phyloP scores from a whole-genome alignment of 164 flowering plant genomes.

The Aristolochia californica region DNA sequence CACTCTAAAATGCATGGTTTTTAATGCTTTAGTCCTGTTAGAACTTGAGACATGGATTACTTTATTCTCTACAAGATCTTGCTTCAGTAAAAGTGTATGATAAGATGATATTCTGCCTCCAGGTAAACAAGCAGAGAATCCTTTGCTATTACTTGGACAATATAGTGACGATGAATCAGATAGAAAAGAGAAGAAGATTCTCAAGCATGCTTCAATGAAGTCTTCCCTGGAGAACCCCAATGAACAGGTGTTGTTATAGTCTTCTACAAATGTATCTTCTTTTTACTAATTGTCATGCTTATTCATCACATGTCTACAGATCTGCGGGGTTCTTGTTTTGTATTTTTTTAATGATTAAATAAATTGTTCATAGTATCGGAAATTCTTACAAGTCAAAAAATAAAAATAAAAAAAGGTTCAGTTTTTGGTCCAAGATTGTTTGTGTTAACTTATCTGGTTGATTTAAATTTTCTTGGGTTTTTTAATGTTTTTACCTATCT shows the following conservation, averaged over 20 bases:
- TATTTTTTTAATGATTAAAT: too few relatives aligned
- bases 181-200: constrained; percentile 27
- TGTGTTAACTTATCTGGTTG: too few relatives aligned
- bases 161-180: constrained; percentile 84
- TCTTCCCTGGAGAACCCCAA: constrained; percentile 14
- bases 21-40: not conserved
- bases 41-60: constrained; percentile 1
- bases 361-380: too few relatives aligned
- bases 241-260: constrained; percentile 33
- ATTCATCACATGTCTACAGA: not conserved
- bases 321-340: too few relatives aligned
- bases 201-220: constrained; percentile 11
- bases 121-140: constrained; percentile 59
- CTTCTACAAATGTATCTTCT: not conserved
- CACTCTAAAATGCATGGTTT: not conserved
- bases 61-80: not conserved
- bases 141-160: constrained; percentile 79
- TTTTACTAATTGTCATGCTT: not conserved
- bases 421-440: too few relatives aligned
- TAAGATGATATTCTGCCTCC: constrained; percentile 20
- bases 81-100: constrained; percentile 16
- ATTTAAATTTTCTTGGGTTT: too few relatives aligned
- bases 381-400: too few relatives aligned
- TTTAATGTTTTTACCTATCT: too few relatives aligned
- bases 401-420: too few relatives aligned